Evolutionary conservation across 345 rosid species (phyloP).

Genomic region (Sisymbrium irio): DNA sequence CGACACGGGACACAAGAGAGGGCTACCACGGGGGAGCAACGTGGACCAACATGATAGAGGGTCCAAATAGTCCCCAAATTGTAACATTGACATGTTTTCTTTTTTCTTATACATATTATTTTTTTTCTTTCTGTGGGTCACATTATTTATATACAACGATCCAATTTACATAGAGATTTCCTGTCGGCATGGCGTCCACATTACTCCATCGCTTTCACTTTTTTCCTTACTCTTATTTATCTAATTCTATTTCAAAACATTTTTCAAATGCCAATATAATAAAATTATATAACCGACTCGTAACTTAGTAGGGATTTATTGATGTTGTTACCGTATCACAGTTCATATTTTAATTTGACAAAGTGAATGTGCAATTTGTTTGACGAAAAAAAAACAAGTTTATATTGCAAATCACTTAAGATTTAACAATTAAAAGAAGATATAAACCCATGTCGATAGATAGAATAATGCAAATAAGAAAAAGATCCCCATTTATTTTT

Average conservation of each 20-base stretch:
- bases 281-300: neutral
- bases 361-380: neutral
- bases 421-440: neutral
- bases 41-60: slow-evolving; percentile 25
- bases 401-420: neutral
- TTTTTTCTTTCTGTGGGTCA: slow-evolving; percentile 21
- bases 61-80: slow-evolving; percentile 26
- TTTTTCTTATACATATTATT: neutral
- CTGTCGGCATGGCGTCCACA: slow-evolving; percentile 30
- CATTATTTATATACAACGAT: slow-evolving; percentile 8
- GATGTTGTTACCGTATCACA: neutral
- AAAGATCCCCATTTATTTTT: neutral
- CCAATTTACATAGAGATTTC: slow-evolving; percentile 22
- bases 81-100: slow-evolving; percentile 17
- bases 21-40: slow-evolving; percentile 17
- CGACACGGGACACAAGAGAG: slow-evolving; percentile 23
- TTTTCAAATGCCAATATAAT: neutral
- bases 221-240: slow-evolving; percentile 2
- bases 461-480: neutral
- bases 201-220: slow-evolving; percentile 14
- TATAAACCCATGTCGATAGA: neutral
- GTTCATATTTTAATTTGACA: neutral
- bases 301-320: neutral
- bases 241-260: slow-evolving; percentile 1
- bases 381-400: neutral